Evolutionary conservation across 257 asterid genomes (phyloP).

Genomic region (Solanum acaule): DNA sequence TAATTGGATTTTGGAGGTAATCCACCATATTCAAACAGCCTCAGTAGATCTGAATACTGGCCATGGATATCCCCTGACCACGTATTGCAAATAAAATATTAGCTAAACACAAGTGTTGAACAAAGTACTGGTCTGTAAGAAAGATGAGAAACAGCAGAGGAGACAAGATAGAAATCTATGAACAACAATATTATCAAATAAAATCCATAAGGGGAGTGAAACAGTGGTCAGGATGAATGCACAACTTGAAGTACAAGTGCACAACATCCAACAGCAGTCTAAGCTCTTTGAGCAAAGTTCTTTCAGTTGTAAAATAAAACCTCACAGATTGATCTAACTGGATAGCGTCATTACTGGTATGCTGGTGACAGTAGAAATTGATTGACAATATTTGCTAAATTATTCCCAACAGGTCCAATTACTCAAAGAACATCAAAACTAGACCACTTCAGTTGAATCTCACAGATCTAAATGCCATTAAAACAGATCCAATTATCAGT

Average conservation of each 20-base stretch:
- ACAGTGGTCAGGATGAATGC: background rate
- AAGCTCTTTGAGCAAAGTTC: background rate
- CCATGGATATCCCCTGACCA: constrained; percentile 17
- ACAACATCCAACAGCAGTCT: background rate
- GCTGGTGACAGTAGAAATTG: background rate
- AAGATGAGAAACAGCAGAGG: background rate
- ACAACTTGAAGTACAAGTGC: background rate
- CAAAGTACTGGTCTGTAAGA: background rate
- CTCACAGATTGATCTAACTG: background rate
- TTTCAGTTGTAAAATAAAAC: background rate
- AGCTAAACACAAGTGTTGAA: background rate
- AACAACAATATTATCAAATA: background rate
- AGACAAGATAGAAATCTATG: background rate
- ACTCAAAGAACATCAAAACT: background rate
- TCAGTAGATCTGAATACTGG: constrained; percentile 9
- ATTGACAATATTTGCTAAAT: background rate
- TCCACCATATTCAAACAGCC: constrained; percentile 24
- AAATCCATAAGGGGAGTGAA: background rate
- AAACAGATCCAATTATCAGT: background rate
- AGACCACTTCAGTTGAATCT: background rate
- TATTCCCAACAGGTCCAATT: background rate
- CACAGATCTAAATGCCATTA: background rate
- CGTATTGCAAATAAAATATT: background rate
- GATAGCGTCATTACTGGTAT: background rate
- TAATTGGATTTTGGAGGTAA: constrained; percentile 23